Evolutionary conservation across 805 yeast species (phyloP).

Genomic region (Wickerhamomyces bisporus): DNA sequence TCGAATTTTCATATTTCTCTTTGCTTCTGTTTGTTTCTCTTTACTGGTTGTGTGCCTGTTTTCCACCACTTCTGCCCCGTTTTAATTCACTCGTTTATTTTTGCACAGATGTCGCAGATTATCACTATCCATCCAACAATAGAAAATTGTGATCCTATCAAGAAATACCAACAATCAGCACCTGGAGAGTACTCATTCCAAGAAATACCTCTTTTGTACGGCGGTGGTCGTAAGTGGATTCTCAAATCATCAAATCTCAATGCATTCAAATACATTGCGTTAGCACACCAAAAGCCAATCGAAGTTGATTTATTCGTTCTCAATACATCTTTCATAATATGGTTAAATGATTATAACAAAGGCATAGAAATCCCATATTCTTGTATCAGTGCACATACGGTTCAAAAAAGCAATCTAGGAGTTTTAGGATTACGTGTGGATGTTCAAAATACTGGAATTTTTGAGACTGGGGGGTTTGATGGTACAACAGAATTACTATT

Average conservation of each 20-base stretch:
- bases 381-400: constrained; percentile 16
- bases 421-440: constrained; percentile 12
- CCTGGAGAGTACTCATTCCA: constrained; percentile 16
- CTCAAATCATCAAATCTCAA: constrained; percentile 11
- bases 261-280: constrained; percentile 8
- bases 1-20: too few relatives aligned
- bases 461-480: constrained; percentile 5
- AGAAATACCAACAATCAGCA: constrained; percentile 11
- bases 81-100: too few relatives aligned
- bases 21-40: too few relatives aligned
- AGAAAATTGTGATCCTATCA: constrained; percentile 27
- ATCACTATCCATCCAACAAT: constrained; percentile 28
- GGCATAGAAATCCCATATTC: constrained; percentile 34
- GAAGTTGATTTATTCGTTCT: constrained; percentile 33
- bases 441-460: constrained; percentile 8
- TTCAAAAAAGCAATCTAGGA: constrained; percentile 8
- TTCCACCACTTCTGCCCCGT: neutral
- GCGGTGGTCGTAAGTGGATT: constrained; percentile 36
- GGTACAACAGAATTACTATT: constrained; percentile 27
- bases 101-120: constrained; percentile 4
- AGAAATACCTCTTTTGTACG: constrained; percentile 31
- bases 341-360: constrained; percentile 31
- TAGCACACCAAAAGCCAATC: constrained; percentile 9
- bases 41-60: too few relatives aligned
- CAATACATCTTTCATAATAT: constrained; percentile 31